Evolutionary conservation across 2,329 filamentous ascomycete genomes (phyloP).

Genomic region (Paracoccidioides brasiliensis): DNA sequence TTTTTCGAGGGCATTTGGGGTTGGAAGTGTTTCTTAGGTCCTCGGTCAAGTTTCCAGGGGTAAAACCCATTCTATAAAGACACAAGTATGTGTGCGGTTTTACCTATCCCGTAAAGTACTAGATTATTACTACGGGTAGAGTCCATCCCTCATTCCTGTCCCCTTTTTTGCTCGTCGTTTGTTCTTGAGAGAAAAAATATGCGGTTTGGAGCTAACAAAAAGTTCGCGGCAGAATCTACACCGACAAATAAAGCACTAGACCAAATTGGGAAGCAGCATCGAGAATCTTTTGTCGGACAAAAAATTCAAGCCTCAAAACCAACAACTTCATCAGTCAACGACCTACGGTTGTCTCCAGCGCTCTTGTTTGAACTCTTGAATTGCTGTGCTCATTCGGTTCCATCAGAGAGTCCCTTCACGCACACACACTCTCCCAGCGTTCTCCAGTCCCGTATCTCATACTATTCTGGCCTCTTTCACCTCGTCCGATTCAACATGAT

Average conservation of each 20-base stretch:
- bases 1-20: background rate
- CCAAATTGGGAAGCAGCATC: background rate
- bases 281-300: background rate
- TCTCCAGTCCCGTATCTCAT: background rate
- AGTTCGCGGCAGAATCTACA: background rate
- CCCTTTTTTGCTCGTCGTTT: background rate
- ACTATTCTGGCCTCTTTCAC: background rate
- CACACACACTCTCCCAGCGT: background rate
- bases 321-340: background rate
- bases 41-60: background rate
- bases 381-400: background rate
- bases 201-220: background rate
- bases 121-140: background rate
- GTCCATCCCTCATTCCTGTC: background rate
- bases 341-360: background rate
- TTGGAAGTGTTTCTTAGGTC: background rate
- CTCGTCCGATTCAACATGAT: slow-evolving; percentile 52
- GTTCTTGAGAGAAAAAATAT: background rate
- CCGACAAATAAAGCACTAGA: background rate
- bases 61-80: background rate
- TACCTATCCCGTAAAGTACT: background rate
- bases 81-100: background rate
- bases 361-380: background rate
- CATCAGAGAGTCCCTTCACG: no score
- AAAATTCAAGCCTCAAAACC: background rate